These are phyloP conservation scores for Botrytis medusae DNA, from an alignment of 2,329 filamentous ascomycete species.

Conservation along the genomic window DNA sequence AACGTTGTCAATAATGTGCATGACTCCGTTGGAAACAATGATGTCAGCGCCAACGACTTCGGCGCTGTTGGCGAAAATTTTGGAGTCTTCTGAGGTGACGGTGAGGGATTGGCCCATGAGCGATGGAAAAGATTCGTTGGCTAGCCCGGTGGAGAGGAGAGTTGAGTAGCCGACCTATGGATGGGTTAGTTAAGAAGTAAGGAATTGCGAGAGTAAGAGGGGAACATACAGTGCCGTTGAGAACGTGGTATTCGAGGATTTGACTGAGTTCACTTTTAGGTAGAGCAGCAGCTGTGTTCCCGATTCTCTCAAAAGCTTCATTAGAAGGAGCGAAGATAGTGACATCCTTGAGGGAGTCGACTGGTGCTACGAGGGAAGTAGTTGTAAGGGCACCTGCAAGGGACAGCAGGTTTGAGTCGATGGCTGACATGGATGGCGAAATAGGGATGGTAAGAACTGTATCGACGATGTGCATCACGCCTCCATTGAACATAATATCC, in stretches of 20 bases:
- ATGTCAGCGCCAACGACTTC: constrained; percentile 43
- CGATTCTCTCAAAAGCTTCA: constrained; percentile 42
- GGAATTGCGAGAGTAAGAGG: not conserved
- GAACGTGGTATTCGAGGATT: constrained; percentile 39
- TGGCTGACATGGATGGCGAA: constrained; percentile 42
- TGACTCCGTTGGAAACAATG: constrained; percentile 41
- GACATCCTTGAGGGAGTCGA: constrained; percentile 49
- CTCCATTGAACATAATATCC: constrained; percentile 51
- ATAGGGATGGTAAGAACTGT: constrained; percentile 51
- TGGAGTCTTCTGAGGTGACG: constrained; percentile 34
- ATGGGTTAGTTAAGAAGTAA: constrained; percentile 33
- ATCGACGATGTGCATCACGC: constrained; percentile 54
- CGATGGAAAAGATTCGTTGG: constrained; percentile 30
- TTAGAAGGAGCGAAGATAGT: constrained; percentile 47
- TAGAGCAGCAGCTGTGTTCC: constrained; percentile 39
- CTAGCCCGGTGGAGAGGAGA: constrained; percentile 38
- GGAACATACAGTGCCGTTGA: constrained; percentile 14
- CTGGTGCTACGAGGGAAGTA: constrained; percentile 37
- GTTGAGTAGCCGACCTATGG: constrained; percentile 38
- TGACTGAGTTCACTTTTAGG: constrained; percentile 35
- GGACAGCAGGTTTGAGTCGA: constrained; percentile 43
- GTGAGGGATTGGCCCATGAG: constrained; percentile 40
- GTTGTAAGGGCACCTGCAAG: constrained; percentile 42
- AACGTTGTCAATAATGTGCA: constrained; percentile 45
- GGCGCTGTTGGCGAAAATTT: constrained; percentile 44